Evolutionary conservation across 257 asterid species (phyloP).

Genomic region (Penstemon eatonii): DNA sequence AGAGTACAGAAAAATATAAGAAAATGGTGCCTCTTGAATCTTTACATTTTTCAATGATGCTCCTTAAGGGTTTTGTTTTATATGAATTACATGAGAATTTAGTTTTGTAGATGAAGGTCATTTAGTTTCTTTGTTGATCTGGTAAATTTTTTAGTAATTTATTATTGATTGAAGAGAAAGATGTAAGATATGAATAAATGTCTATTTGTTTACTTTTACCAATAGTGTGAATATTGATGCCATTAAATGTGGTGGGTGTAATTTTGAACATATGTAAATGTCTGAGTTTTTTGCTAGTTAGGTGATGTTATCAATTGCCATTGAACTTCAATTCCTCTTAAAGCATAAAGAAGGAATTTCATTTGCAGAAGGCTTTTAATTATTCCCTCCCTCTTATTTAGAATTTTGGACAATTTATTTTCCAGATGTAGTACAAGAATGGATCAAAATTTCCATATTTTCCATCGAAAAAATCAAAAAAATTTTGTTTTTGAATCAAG

Average conservation of each 20-base stretch:
- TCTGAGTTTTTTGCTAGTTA: neutral
- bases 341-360: neutral
- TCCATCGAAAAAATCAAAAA: too few relatives aligned
- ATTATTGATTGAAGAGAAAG: neutral
- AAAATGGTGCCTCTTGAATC: neutral
- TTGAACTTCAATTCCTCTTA: too few relatives aligned
- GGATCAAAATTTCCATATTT: too few relatives aligned
- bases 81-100: neutral
- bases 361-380: neutral
- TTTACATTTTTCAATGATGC: constrained; percentile 25
- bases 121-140: neutral
- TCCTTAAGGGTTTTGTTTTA: constrained; percentile 5
- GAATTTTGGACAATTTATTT: neutral
- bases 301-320: neutral
- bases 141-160: too few relatives aligned
- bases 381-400: neutral
- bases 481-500: too few relatives aligned
- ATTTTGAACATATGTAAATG: neutral
- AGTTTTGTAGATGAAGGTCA: neutral
- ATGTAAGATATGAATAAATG: neutral
- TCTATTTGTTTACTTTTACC: neutral
- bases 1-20: neutral
- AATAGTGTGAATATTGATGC: neutral
- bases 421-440: neutral
- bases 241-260: constrained; percentile 14